phyloP scores from a whole-genome alignment of 2,329 filamentous ascomycete species.

The Byssothecium circinans region DNA sequence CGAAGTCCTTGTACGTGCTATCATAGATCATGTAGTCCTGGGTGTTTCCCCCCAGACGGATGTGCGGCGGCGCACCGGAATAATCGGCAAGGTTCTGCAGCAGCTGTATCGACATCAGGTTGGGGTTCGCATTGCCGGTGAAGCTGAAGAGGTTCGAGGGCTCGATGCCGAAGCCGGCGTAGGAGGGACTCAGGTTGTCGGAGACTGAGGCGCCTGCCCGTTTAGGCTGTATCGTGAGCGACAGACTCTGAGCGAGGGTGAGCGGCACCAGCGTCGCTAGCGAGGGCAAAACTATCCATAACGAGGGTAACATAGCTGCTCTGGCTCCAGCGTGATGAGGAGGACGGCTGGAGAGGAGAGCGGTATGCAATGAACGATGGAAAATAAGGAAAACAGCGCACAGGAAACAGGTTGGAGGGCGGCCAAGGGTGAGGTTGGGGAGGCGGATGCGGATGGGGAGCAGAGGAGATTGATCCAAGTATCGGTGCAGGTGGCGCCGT shows the following conservation, averaged over 20 bases:
- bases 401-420: neutral
- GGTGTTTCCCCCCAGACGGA: slow-evolving; percentile 56
- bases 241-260: slow-evolving; percentile 34
- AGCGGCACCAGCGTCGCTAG: slow-evolving; percentile 9
- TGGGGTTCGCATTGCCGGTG: slow-evolving; percentile 48
- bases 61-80: slow-evolving; percentile 52
- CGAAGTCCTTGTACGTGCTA: slow-evolving; percentile 38
- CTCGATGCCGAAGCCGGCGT: slow-evolving; percentile 57
- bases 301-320: slow-evolving; percentile 17
- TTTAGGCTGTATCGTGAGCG: slow-evolving; percentile 33
- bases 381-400: neutral
- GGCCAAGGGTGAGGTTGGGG: no score
- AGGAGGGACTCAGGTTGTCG: slow-evolving; percentile 46
- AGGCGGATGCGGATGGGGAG: no score
- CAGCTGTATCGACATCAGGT: slow-evolving; percentile 51
- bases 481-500: no score
- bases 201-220: slow-evolving; percentile 35
- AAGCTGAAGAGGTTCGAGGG: slow-evolving; percentile 57
- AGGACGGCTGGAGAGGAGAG: no score
- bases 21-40: slow-evolving; percentile 55
- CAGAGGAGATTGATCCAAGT: no score
- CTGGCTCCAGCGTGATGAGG: neutral
- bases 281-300: slow-evolving; percentile 18
- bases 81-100: slow-evolving; percentile 54
- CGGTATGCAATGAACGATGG: neutral